A percentile compares a stretch with the other conserved stretches of the same genome.
These are phyloP conservation scores for Lentinula aciculospora DNA, from an alignment of 768 basidiomycete genomes.

Conservation along the genomic window DNA sequence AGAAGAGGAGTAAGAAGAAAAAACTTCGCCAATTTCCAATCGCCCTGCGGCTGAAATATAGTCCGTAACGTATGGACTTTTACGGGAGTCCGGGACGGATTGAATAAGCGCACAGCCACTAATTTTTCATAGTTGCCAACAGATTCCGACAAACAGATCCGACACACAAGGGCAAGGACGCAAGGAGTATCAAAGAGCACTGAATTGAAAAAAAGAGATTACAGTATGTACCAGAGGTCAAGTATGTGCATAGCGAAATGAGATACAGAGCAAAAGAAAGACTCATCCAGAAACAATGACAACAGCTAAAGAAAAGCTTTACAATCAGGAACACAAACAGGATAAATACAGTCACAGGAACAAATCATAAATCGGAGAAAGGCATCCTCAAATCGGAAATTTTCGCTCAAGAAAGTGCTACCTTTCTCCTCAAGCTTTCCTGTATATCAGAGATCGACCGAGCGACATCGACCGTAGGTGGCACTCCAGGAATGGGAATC, in stretches of 20 bases:
- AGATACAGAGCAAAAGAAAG: background rate
- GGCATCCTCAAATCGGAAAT: background rate
- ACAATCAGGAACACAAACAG: background rate
- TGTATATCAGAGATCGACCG: slow-evolving; percentile 72
- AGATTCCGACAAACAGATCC: background rate
- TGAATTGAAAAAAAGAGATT: too few relatives aligned
- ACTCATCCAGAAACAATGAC: background rate
- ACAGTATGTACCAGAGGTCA: background rate
- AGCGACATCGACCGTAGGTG: slow-evolving; percentile 61
- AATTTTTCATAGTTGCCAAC: background rate
- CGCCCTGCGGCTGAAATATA: background rate
- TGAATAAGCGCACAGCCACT: background rate
- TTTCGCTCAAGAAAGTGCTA: slow-evolving; percentile 14
- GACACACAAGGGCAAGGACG: background rate
- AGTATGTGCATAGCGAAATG: background rate
- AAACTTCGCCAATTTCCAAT: background rate
- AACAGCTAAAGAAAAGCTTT: background rate
- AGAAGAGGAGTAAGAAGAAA: background rate
- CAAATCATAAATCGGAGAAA: background rate
- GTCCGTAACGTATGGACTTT: background rate
- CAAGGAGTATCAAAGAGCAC: background rate
- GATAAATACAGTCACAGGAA: background rate
- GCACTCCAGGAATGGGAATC: slow-evolving; percentile 63
- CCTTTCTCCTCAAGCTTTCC: slow-evolving; percentile 57
- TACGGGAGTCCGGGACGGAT: background rate